Evolutionary conservation across 2,329 filamentous ascomycete genomes (phyloP), one percentile per base, ranked within the genome.

Genomic region (Monilinia laxa): DNA sequence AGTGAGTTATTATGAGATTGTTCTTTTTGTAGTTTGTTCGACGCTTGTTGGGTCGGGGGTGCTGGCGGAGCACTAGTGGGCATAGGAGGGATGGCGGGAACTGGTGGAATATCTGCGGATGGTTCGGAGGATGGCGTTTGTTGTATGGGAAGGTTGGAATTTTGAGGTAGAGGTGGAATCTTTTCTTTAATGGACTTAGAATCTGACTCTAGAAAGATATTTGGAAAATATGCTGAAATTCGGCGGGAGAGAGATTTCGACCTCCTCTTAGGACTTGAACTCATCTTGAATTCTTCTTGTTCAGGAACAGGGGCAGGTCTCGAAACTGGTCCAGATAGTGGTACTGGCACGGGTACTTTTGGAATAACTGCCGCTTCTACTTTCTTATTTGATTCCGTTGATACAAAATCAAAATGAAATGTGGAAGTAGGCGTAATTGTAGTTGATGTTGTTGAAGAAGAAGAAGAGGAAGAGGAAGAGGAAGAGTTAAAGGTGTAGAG

Each of bases 201-300:
- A 51, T 65, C 63, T 65, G 54, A n/a, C 16, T 65, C 53, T 42
- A 28, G 18, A 57, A 65, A 59, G 25, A 65, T 40, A 42, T 59
- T 65, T 59, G 63, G 63, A 31, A 65, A 18, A 51, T 59, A 65
- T 16, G 63, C 63, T 10, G 63, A 65, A 28, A 65, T 59, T 20
- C 63, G 63, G 10, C 58, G 63, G 63, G 63, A 59, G 63, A 65
- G 42, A 31, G 63, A 65, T 59, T 23, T 65, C 54, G 63, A 40
- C 52, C 63, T 65, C n/a, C 40, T 31, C 31, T 65, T 59, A 14
- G 62, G 25, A 65, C 62, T 59, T n/a, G 63, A 59, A 54, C 63
- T 65, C 63, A 65, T 65, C 63, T 65, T 65, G 63, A 65, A n/a
- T 28, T 47, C 53, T 65, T 42, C 53, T 38, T 35, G 42, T 38